These are phyloP conservation scores for Termitomyces sp. DNA, from an alignment of 768 basidiomycete genomes.

Conservation along the genomic window DNA sequence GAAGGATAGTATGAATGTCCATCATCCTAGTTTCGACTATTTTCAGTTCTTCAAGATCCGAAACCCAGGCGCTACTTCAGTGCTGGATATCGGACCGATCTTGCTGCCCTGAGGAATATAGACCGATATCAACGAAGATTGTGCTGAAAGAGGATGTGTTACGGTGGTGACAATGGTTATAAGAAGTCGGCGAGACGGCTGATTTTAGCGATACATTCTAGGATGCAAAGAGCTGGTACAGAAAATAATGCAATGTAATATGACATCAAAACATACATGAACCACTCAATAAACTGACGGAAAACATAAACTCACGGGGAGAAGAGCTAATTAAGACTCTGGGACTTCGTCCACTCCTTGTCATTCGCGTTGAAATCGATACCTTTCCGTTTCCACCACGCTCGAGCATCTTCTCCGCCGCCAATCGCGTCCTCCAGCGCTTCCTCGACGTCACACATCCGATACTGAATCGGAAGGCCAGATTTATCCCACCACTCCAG, in stretches of 20 bases:
- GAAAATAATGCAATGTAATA: neutral
- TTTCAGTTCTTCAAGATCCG: conserved; percentile 12
- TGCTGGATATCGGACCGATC: conserved; percentile 21
- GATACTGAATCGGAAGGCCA: conserved; percentile 77
- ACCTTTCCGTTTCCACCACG: conserved; percentile 82
- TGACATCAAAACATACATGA: neutral
- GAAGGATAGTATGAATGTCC: neutral
- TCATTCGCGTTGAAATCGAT: conserved; percentile 83
- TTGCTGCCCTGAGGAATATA: neutral
- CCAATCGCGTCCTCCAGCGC: conserved; percentile 86
- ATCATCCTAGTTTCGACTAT: neutral
- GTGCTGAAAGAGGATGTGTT: neutral
- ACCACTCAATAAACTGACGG: neutral
- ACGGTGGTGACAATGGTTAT: neutral
- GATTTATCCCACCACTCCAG: conserved; percentile 88
- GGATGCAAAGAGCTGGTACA: neutral
- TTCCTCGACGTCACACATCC: conserved; percentile 91
- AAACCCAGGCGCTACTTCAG: conserved; percentile 11
- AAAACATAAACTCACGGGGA: conserved; percentile 19
- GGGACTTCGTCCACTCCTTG: conserved; percentile 86
- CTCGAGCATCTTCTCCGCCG: conserved; percentile 70
- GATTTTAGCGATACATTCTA: neutral
- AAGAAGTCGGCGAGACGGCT: neutral
- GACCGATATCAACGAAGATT: neutral
- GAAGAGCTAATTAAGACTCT: conserved; percentile 60